phyloP scores from a whole-genome alignment of 768 basidiomycete species.

The Panaeolus cyanescens region DNA sequence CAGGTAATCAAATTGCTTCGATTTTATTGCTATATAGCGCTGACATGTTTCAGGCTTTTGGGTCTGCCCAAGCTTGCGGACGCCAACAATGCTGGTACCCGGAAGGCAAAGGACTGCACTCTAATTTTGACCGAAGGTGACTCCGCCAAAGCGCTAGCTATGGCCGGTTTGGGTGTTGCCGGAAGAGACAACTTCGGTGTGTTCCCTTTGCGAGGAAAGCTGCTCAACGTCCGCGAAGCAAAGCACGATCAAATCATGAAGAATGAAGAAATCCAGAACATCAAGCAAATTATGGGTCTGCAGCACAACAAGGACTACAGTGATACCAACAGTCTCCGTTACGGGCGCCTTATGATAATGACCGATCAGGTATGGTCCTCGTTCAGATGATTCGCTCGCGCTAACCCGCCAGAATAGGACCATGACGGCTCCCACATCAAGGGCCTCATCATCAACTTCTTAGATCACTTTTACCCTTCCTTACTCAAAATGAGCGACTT shows the following conservation, averaged over 20 bases:
- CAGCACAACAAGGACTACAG: constrained; percentile 92
- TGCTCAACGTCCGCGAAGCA: constrained; percentile 97
- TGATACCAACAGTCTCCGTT: constrained; percentile 69
- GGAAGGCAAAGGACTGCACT: constrained; percentile 79
- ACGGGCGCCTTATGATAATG: constrained; percentile 98
- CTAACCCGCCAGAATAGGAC: constrained; percentile 59
- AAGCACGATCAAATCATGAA: constrained; percentile 96
- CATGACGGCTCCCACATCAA: constrained; percentile 99
- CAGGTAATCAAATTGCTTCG: constrained; percentile 49
- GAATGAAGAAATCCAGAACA: constrained; percentile 95
- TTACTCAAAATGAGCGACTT: constrained; percentile 89
- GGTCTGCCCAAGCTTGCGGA: constrained; percentile 94
- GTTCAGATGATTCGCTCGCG: neutral
- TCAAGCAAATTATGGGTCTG: constrained; percentile 97
- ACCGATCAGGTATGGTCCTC: constrained; percentile 84
- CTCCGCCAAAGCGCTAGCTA: constrained; percentile 95
- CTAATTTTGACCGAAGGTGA: constrained; percentile 99
- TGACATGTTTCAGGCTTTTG: constrained; percentile 57
- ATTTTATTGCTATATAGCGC: neutral
- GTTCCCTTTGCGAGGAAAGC: constrained; percentile 95
- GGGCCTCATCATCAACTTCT: constrained; percentile 96
- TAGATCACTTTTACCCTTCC: constrained; percentile 97
- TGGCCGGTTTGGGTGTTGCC: constrained; percentile 92
- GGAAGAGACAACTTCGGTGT: constrained; percentile 98
- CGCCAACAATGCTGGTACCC: constrained; percentile 95